Conservation (phyloP, 768 basidiomycete genomes). For the Termitomyces heimii region DNA sequence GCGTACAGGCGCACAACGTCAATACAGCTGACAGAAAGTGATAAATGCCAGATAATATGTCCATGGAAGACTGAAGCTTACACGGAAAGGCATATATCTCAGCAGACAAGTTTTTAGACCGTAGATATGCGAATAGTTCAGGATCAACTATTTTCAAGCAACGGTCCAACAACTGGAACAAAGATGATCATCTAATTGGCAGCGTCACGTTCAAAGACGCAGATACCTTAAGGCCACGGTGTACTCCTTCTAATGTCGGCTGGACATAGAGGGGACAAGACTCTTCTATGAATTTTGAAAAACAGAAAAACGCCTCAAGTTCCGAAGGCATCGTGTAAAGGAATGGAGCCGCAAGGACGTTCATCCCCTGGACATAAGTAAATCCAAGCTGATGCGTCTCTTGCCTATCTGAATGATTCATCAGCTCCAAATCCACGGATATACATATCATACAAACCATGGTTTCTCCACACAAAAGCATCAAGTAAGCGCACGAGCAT, state of each 20-base stretch:
- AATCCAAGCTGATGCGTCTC: constrained; percentile 79
- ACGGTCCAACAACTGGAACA: constrained; percentile 75
- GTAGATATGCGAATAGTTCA: constrained; percentile 73
- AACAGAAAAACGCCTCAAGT: constrained; percentile 97
- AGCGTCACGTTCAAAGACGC: not conserved
- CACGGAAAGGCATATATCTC: constrained; percentile 98
- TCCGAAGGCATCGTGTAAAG: constrained; percentile 97
- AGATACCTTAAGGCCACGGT: constrained; percentile 82
- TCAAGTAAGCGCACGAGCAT: constrained; percentile 96
- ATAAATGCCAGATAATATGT: not conserved
- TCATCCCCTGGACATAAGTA: constrained; percentile 99
- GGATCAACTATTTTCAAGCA: constrained; percentile 91
- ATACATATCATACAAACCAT: constrained; percentile 43
- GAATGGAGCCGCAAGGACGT: constrained; percentile 96
- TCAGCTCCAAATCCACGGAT: not conserved
- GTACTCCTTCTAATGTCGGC: constrained; percentile 93
- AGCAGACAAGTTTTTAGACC: constrained; percentile 88
- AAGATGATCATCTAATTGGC: not conserved
- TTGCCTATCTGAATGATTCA: constrained; percentile 52
- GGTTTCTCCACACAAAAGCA: constrained; percentile 95
- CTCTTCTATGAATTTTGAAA: constrained; percentile 92
- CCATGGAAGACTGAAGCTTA: constrained; percentile 30
- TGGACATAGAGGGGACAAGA: constrained; percentile 96
- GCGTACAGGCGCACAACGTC: constrained; percentile 95
- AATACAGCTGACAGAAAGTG: constrained; percentile 62